Conservation (phyloP, 352 stramenopile species). For the Phytophthora nicotianae region DNA sequence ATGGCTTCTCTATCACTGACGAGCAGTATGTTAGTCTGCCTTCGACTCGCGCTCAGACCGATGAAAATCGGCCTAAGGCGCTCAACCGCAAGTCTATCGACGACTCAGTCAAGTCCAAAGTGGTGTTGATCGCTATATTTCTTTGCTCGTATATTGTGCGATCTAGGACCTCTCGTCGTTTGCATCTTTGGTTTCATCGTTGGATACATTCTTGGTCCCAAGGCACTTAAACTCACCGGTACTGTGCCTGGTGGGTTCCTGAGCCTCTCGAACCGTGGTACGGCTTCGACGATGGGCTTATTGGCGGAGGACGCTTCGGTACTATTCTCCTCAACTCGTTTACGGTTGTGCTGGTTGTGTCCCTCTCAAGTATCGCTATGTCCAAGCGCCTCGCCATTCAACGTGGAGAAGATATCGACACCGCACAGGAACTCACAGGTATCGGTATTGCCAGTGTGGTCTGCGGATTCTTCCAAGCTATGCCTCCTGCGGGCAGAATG, state of each 20-base stretch:
- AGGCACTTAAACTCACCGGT: slow-evolving; percentile 68
- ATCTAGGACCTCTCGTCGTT: slow-evolving; percentile 73
- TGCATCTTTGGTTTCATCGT: slow-evolving; percentile 60
- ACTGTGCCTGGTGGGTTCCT: slow-evolving; percentile 71
- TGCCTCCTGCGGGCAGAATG: slow-evolving; percentile 88
- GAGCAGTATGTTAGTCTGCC: slow-evolving; percentile 37
- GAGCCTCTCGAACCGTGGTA: slow-evolving; percentile 47
- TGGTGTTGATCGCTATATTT: slow-evolving; percentile 36
- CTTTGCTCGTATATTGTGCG: slow-evolving; percentile 44
- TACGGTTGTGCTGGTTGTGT: slow-evolving; percentile 80
- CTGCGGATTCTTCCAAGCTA: slow-evolving; percentile 85
- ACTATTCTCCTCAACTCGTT: slow-evolving; percentile 57
- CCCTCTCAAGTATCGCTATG: slow-evolving; percentile 91
- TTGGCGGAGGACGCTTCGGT: slow-evolving; percentile 43
- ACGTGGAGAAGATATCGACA: no score
- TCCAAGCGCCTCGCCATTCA: slow-evolving; percentile 79
- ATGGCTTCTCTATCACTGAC: slow-evolving; percentile 50
- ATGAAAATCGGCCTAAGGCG: slow-evolving; percentile 11
- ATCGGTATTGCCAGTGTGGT: slow-evolving; percentile 86
- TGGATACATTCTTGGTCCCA: slow-evolving; percentile 46
- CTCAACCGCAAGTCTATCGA: slow-evolving; percentile 20
- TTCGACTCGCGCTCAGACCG: slow-evolving; percentile 6
- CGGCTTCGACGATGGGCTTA: slow-evolving; percentile 42
- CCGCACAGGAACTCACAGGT: slow-evolving; percentile 85
- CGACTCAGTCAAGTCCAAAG: slow-evolving; percentile 18